Evolutionary conservation across 176 grass and related monocot genomes (phyloP), one percentile per base, ranked within the genome.

Genomic region (Dendrocalamus sinicus): DNA sequence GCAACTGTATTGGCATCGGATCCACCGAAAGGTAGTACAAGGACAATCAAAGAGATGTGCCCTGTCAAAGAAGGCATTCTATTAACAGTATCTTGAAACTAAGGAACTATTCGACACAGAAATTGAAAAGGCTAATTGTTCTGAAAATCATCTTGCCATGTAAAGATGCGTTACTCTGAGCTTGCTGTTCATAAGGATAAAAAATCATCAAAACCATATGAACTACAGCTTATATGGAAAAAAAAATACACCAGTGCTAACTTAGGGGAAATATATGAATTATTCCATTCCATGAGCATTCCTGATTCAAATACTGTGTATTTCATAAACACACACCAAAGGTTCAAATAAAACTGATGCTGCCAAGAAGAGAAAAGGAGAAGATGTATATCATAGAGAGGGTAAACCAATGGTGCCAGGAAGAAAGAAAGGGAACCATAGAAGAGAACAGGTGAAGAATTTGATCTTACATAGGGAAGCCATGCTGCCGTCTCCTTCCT

Each of bases 61-160:
- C 84, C 91, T 92, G 70, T 77, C 62, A 87, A 79, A 87, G 17
- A 83, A 58, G 41, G n/a, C 72, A 60, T 37, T 48, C 12, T 67
- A 26, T 5, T 48, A 23, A 68, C 10, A 41, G 40, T 23, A 73
- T 26, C 20, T 14, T 81, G 48, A 76, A 66, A 76, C 22, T 3
- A 7, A 73, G 9, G 13, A 47, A 80, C 0, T 73, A 30, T 48
- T 24, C 7, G 24, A 43, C 41, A 75, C 46, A 24, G 45, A 72
- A 63, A 54, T 12, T 13, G 28, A 39, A 24, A 3, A 65, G 54
- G 2, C 12, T 13, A 64, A 70, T 69, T 72, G 8, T 28, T 75
- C 5, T 72, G 57, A 15, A 37, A 62, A 55, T 66, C 16, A 57
- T 15, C 7, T 64, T 15, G 19, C 7, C 7, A 32, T 9, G 11